Percentiles rank a stretch among this genome's conserved stretches.
These are phyloP conservation scores for Kregervanrija pseudodelftensis DNA, from an alignment of 805 yeast genomes.

Conservation along the genomic window DNA sequence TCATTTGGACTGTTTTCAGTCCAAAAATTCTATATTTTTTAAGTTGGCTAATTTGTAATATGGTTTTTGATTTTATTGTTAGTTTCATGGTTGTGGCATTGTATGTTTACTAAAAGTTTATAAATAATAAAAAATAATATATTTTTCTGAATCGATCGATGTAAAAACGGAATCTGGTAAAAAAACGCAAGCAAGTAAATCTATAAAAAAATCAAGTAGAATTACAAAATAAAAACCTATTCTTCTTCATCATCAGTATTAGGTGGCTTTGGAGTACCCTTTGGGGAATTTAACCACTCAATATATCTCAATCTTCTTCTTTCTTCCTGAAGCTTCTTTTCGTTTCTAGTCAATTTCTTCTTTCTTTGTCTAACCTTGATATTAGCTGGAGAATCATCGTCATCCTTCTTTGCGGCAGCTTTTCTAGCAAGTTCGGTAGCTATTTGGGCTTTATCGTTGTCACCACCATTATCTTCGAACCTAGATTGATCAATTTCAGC, in stretches of 20 bases:
- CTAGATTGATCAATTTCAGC: slow-evolving; percentile 67
- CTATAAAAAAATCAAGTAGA: neutral
- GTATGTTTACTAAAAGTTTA: slow-evolving; percentile 9
- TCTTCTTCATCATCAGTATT: slow-evolving; percentile 88
- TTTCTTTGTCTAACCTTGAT: slow-evolving; percentile 79
- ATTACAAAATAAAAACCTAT: neutral
- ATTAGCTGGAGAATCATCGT: slow-evolving; percentile 84
- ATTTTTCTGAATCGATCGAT: neutral
- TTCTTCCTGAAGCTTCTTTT: slow-evolving; percentile 83
- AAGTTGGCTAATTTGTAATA: slow-evolving; percentile 59
- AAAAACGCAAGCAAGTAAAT: neutral
- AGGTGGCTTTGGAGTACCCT: slow-evolving; percentile 93
- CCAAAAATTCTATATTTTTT: slow-evolving; percentile 81
- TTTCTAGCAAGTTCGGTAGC: slow-evolving; percentile 39
- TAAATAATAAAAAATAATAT: neutral
- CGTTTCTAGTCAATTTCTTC: slow-evolving; percentile 97
- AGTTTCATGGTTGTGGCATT: slow-evolving; percentile 15
- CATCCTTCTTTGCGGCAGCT: slow-evolving; percentile 50
- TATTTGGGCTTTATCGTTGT: slow-evolving; percentile 36
- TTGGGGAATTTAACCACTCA: slow-evolving; percentile 92
- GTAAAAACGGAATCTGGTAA: neutral
- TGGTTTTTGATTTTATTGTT: slow-evolving; percentile 32
- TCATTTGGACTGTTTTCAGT: slow-evolving; percentile 96
- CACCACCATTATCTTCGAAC: slow-evolving; percentile 72
- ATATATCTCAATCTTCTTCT: slow-evolving; percentile 91